Base-by-base conservation (phyloP, 2,329 filamentous ascomycete genomes). In the Pestalotiopsis sp. region DNA sequence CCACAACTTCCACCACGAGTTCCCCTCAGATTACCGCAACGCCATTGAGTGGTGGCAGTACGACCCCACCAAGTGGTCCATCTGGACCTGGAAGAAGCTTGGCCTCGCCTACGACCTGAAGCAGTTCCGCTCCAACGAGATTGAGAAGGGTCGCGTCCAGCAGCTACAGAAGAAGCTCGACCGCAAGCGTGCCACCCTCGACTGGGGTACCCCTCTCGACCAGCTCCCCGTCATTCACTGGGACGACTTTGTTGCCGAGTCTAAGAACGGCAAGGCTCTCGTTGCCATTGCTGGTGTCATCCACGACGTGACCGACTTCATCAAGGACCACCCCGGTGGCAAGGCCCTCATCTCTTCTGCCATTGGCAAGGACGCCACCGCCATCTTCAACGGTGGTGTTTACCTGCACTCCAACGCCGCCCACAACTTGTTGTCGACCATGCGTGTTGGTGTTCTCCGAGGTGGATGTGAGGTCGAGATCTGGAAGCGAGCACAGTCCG, bases 1-100 rank as follows among this genome's bases (percentile, higher is more conserved):
- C 82, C 90, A 92, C 84, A 92, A 92, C 83, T 92, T 92, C 84
- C 90, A 92, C 81, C 90, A 92, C 82, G 90, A 92, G 75, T 92
- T 92, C 79, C 90, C 90, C 49, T 90, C 89, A 4, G 90, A 92
- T 78, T 92, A 91, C 84, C 88, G 90, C 75, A 92, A 92, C 76
- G 90, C 89, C 61, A 90, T 91, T 71, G 83, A 91, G 76, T 92
- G 89, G 89, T 86, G 87, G 81, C 90, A 92, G 80, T 92, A 92
- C 75, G 90, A 92, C 78, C 90, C 90, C 4, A 92, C 90, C 77
- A 92, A 92, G 81, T 92, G 90, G 90, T 83, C 81, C 74, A 92
- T 92, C 83, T 91, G 89, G 89, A 79, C 80, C 65, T 90, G 87
- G 86, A 91, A 91, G 84, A 85, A 90, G 78, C 79, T 91, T 59